Percentiles rank a stretch among this genome's conserved stretches.
phyloP scores from a whole-genome alignment of 306 rosid species.

The Lathyrus aphaca region DNA sequence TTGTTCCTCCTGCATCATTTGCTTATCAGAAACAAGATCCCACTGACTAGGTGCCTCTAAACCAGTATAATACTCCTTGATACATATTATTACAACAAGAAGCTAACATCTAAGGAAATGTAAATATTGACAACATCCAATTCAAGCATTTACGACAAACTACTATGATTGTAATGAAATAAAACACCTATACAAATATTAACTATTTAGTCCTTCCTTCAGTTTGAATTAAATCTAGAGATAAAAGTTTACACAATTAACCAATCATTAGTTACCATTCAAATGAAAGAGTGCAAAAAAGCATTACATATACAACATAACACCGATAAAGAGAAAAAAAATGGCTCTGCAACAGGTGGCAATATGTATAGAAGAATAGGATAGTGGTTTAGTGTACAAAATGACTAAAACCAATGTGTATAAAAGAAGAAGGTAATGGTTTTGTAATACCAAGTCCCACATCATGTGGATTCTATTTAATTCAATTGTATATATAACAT shows the following conservation, averaged over 20 bases:
- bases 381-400: too few relatives aligned
- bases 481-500: too few relatives aligned
- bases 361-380: too few relatives aligned
- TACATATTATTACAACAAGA: conserved; percentile 56
- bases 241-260: conserved; percentile 12
- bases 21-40: conserved; percentile 96
- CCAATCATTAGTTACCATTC: conserved; percentile 1
- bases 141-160: conserved; percentile 19
- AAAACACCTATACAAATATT: conserved; percentile 6
- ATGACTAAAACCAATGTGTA: too few relatives aligned
- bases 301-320: neutral
- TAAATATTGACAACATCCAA: conserved; percentile 5
- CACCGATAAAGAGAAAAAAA: neutral
- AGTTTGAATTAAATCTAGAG: neutral
- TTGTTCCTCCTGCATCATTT: conserved; percentile 99
- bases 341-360: conserved; percentile 15
- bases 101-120: conserved; percentile 30
- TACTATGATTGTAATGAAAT: conserved; percentile 17
- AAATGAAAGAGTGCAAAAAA: neutral
- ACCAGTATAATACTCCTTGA: conserved; percentile 98
- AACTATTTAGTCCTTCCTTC: conserved; percentile 6
- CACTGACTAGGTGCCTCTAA: conserved; percentile 99
- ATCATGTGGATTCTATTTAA: too few relatives aligned
- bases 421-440: too few relatives aligned
- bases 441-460: too few relatives aligned